Percentiles rank a stretch among this genome's conserved stretches.
phyloP scores from a whole-genome alignment of 345 rosid species.

The Eucalyptus erythrocorys region DNA sequence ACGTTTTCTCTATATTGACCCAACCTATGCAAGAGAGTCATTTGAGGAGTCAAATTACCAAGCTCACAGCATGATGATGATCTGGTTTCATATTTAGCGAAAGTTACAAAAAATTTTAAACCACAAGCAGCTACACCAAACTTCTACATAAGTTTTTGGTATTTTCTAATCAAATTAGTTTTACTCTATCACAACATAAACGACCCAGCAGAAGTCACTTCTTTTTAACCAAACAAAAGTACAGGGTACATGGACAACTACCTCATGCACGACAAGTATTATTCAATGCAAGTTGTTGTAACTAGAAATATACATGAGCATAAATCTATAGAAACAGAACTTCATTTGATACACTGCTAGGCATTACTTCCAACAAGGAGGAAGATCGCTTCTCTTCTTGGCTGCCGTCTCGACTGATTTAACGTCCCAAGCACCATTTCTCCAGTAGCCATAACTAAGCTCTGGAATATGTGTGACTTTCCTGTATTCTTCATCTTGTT shows the following conservation, averaged over 20 bases:
- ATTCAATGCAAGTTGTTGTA: neutral
- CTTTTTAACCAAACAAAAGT: neutral
- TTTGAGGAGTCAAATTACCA: neutral
- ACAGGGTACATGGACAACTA: neutral
- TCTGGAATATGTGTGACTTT: neutral
- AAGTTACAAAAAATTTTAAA: neutral
- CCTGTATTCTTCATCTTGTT: neutral
- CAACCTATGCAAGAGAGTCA: accelerated
- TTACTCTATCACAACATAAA: neutral
- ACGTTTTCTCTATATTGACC: neutral
- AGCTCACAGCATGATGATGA: neutral
- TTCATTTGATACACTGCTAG: neutral
- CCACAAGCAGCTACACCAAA: neutral
- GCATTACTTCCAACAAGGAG: neutral
- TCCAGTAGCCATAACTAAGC: neutral
- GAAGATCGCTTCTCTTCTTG: neutral
- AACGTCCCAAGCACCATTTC: neutral
- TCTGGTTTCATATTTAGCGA: neutral
- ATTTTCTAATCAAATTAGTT: neutral
- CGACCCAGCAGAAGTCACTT: neutral
- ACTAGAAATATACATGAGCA: neutral
- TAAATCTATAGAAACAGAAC: neutral
- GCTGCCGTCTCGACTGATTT: neutral
- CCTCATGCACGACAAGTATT: neutral
- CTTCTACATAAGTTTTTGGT: neutral